A percentile compares a stretch with the other conserved stretches of the same genome.
These are phyloP conservation scores for Phytophthora europaea DNA, from an alignment of 352 stramenopile genomes.

Conservation along the genomic window DNA sequence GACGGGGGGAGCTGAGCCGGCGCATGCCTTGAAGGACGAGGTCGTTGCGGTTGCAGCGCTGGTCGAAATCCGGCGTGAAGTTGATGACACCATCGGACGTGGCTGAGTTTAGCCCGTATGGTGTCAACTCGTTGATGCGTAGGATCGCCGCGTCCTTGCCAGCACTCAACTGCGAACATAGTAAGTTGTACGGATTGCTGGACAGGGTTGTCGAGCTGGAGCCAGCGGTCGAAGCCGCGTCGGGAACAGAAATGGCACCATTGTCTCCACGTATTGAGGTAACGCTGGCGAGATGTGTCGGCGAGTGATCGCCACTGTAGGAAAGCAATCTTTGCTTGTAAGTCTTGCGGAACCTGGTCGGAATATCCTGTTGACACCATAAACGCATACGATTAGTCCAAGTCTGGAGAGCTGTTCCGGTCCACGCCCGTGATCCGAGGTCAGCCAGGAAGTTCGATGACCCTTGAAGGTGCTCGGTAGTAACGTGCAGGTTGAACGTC, in stretches of 20 bases:
- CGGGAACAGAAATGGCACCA: not conserved
- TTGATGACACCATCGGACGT: slow-evolving; percentile 1
- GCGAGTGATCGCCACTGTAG: not conserved
- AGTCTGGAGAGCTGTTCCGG: not conserved
- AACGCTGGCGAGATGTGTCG: not conserved
- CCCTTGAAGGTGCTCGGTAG: not conserved
- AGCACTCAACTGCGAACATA: not conserved
- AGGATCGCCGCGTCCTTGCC: not conserved
- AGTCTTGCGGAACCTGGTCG: not conserved
- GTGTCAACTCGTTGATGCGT: not conserved
- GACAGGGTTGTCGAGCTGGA: not conserved
- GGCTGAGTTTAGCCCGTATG: not conserved
- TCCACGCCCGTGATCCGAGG: not conserved
- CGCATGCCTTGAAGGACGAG: not conserved
- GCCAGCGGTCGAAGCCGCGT: not conserved
- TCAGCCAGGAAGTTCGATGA: not conserved
- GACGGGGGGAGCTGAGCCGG: not conserved
- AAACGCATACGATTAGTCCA: not conserved
- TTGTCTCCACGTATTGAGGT: not conserved
- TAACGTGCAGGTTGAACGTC: slow-evolving; percentile 1
- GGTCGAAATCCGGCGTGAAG: not conserved
- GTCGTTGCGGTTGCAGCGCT: not conserved
- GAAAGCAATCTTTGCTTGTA: not conserved
- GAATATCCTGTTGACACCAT: not conserved
- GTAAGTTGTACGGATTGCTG: not conserved